Conservation (phyloP, 108 stramenopile genomes). For the Hondaea fermentalgiana region DNA sequence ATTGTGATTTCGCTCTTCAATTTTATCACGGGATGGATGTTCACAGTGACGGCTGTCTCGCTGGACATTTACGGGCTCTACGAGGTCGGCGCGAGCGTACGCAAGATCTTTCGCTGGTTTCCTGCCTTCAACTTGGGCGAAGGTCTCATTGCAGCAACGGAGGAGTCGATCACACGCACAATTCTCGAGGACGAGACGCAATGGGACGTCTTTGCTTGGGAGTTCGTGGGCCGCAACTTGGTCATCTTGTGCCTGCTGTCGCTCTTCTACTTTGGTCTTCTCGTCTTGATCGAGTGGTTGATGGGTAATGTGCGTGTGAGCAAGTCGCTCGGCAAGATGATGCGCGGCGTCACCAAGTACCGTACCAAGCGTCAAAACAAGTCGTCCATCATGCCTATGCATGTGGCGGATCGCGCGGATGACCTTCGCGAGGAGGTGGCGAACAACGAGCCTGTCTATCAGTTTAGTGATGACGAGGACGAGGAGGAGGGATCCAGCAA, state of each 20-base stretch:
- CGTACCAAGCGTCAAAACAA: neutral
- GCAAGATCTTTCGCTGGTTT: neutral
- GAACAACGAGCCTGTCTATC: neutral
- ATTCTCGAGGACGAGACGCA: neutral
- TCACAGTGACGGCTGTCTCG: neutral
- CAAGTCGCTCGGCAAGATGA: neutral
- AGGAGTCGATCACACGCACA: neutral
- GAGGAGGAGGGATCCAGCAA: neutral
- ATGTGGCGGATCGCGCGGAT: neutral
- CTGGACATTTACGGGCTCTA: neutral
- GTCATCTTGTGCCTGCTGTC: neutral
- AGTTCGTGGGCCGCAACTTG: neutral
- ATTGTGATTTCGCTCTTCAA: constrained; percentile 76
- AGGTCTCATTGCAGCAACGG: neutral
- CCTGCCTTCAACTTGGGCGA: neutral
- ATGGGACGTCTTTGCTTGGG: neutral
- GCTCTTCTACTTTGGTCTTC: neutral
- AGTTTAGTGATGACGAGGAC: constrained; percentile 12
- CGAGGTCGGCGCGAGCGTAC: neutral
- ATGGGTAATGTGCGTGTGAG: neutral
- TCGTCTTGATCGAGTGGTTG: neutral
- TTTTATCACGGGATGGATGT: constrained; percentile 39
- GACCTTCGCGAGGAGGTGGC: neutral
- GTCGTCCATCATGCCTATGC: constrained; percentile 9
- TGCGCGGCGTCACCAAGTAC: neutral